A percentile compares a stretch with the other conserved stretches of the same genome.
These are phyloP conservation scores for Amanita pallidorosea DNA, from an alignment of 768 basidiomycete species.

Conservation along the genomic window DNA sequence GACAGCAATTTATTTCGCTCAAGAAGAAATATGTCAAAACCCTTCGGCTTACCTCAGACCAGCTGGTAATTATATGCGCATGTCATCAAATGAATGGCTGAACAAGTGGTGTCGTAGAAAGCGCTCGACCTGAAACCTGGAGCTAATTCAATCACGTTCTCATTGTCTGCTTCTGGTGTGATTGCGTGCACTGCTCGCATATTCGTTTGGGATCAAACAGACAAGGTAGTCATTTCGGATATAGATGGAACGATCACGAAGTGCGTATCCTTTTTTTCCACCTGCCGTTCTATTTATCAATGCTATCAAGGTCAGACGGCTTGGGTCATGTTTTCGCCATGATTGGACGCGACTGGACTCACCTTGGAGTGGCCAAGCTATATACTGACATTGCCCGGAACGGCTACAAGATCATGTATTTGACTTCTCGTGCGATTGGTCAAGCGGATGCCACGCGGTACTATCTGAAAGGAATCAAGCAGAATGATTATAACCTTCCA, in stretches of 20 bases:
- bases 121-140: conserved; percentile 74
- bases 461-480: conserved; percentile 90
- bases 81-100: background rate
- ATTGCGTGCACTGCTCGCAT: conserved; percentile 86
- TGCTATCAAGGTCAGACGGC: conserved; percentile 69
- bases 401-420: conserved; percentile 96
- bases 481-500: conserved; percentile 93
- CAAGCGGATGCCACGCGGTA: conserved; percentile 96
- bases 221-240: conserved; percentile 87
- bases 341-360: conserved; percentile 98
- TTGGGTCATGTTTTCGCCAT: conserved; percentile 95
- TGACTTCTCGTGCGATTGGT: conserved; percentile 94
- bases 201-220: conserved; percentile 92
- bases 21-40: conserved; percentile 78
- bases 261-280: conserved; percentile 28
- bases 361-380: conserved; percentile 91
- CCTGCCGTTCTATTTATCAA: background rate
- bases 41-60: conserved; percentile 85
- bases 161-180: conserved; percentile 71
- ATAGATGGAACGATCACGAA: conserved; percentile 99
- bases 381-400: conserved; percentile 94
- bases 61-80: conserved; percentile 32
- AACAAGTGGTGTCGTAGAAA: conserved; percentile 46
- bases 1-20: conserved; percentile 5
- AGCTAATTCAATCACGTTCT: conserved; percentile 88